These are phyloP conservation scores for Alectoria sarmentosa DNA, from an alignment of 495 filamentous ascomycete species.

Conservation along the genomic window DNA sequence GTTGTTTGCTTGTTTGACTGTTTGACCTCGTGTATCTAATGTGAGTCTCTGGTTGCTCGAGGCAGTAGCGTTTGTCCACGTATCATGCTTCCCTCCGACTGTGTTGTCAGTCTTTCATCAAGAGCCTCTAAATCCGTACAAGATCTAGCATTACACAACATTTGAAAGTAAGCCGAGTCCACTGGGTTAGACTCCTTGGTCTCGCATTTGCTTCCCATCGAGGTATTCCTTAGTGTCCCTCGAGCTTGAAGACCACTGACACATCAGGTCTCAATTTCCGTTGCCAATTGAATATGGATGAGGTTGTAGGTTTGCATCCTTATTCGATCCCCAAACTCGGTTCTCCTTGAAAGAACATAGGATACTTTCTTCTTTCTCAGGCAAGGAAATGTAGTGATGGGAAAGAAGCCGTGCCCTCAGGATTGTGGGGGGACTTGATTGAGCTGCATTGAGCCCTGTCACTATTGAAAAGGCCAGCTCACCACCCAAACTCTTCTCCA, in stretches of 20 bases:
- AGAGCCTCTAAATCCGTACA: too few relatives aligned
- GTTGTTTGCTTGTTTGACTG: too few relatives aligned
- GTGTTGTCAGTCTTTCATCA: too few relatives aligned
- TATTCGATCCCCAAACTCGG: neutral
- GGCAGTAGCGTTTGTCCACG: too few relatives aligned
- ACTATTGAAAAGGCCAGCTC: neutral
- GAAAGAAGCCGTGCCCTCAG: neutral
- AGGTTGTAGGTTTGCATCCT: too few relatives aligned
- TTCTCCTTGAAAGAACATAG: neutral
- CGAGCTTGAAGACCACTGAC: neutral
- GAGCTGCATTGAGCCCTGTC: neutral
- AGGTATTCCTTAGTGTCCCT: neutral
- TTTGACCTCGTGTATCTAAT: too few relatives aligned
- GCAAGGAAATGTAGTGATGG: neutral
- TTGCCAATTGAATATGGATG: too few relatives aligned
- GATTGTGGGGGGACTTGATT: neutral
- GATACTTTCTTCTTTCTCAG: neutral
- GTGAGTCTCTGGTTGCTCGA: too few relatives aligned
- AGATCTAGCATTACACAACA: too few relatives aligned
- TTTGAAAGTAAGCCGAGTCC: too few relatives aligned
- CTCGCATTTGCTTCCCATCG: neutral
- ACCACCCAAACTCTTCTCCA: slow-evolving; percentile 28
- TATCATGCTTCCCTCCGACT: too few relatives aligned
- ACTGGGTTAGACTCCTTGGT: neutral
- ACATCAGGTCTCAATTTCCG: neutral